Evolutionary conservation across 2,329 filamentous ascomycete genomes (phyloP).

Genomic region (Cladobotryum protrusum): DNA sequence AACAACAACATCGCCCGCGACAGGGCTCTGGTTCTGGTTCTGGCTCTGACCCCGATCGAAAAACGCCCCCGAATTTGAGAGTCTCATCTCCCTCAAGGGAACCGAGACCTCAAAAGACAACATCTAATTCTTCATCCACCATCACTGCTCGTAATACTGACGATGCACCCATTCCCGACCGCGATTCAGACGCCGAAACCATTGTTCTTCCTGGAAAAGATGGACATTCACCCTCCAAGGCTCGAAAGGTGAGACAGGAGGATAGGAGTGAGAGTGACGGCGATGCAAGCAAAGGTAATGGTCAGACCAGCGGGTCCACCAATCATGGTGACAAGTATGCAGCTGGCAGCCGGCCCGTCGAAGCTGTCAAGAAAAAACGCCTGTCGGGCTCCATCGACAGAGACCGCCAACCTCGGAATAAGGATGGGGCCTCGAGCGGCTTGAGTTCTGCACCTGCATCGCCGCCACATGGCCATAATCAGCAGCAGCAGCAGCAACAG

Average conservation of each 20-base stretch:
- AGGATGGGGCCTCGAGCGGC: constrained; percentile 47
- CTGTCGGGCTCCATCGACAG: constrained; percentile 32
- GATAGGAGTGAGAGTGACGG: constrained; percentile 54
- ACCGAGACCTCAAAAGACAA: constrained; percentile 4
- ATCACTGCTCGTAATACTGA: constrained; percentile 27
- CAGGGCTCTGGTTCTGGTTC: constrained; percentile 8
- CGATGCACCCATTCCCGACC: constrained; percentile 38
- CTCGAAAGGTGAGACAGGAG: constrained; percentile 59
- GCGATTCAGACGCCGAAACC: constrained; percentile 66
- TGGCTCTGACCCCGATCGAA: constrained; percentile 17
- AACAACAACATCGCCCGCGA: constrained; percentile 8
- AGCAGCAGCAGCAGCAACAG: constrained; percentile 5
- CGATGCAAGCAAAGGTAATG: constrained; percentile 30
- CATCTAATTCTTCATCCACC: constrained; percentile 2
- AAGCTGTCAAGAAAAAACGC: constrained; percentile 46
- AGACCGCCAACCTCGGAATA: constrained; percentile 34
- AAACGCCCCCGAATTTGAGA: constrained; percentile 13
- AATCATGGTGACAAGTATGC: constrained; percentile 31
- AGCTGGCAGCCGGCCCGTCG: constrained; percentile 27
- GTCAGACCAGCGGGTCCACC: constrained; percentile 26
- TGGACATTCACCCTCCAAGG: constrained; percentile 57
- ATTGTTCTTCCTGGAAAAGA: constrained; percentile 63
- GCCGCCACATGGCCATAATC: constrained; percentile 33
- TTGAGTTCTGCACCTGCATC: constrained; percentile 55
- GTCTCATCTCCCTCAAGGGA: constrained; percentile 14